These are phyloP conservation scores for Polychytrium aggregatum DNA, from an alignment of 192 early-diverging fungal genomes.

Conservation along the genomic window DNA sequence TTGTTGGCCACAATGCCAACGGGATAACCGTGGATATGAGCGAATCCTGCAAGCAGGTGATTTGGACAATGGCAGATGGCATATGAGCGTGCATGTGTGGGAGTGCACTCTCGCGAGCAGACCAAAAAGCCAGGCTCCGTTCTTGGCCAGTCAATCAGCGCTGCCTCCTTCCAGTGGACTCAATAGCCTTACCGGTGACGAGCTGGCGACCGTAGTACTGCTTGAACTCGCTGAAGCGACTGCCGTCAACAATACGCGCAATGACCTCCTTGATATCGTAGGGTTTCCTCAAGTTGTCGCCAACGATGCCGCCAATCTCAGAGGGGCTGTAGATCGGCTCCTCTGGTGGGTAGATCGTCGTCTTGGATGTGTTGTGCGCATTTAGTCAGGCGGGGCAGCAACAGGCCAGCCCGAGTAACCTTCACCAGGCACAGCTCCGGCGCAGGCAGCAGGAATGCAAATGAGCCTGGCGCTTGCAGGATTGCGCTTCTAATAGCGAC, in stretches of 20 bases:
- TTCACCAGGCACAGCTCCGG: too few relatives aligned
- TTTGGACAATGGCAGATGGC: too few relatives aligned
- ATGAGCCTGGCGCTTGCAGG: too few relatives aligned
- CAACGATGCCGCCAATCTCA: conserved; percentile 92
- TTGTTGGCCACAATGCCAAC: conserved; percentile 95
- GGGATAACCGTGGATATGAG: conserved; percentile 77
- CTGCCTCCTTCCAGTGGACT: conserved; percentile 3
- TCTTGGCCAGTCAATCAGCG: too few relatives aligned
- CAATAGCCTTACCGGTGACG: conserved; percentile 62
- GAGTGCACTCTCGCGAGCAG: too few relatives aligned
- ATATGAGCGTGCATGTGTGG: too few relatives aligned
- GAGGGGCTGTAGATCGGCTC: conserved; percentile 66
- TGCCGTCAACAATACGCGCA: conserved; percentile 88
- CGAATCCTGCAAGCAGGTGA: conserved; percentile 49
- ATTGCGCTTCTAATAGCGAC: too few relatives aligned
- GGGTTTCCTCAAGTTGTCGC: conserved; percentile 75
- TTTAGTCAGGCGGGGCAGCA: background rate
- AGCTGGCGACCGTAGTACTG: conserved; percentile 79
- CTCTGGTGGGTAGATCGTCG: conserved; percentile 41
- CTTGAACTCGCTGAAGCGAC: conserved; percentile 87
- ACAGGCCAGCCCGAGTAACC: too few relatives aligned
- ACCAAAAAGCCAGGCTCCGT: too few relatives aligned
- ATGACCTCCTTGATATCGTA: conserved; percentile 90
- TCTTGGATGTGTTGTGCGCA: too few relatives aligned
- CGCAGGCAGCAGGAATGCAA: too few relatives aligned